These are phyloP conservation scores for Symbiodinium natans DNA, from an alignment of 73 alveolate species.

Conservation along the genomic window DNA sequence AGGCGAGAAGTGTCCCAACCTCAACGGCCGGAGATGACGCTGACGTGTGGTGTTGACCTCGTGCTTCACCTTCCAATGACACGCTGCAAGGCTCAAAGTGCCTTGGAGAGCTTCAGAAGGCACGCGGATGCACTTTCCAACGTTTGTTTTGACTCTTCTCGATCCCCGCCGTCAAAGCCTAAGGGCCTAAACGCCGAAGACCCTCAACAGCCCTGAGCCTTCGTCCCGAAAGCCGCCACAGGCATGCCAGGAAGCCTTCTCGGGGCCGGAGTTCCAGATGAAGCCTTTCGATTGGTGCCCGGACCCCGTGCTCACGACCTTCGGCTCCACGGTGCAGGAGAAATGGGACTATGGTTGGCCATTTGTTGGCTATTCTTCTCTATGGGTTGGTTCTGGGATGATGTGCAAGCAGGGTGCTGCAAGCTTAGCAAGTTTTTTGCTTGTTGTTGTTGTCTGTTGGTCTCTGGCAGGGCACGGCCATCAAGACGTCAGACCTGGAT, in stretches of 20 bases:
- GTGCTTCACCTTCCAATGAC: not conserved
- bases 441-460: no score
- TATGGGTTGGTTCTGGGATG: no score
- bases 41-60: not conserved
- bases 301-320: conserved; percentile 35
- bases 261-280: conserved; percentile 55
- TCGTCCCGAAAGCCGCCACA: no score
- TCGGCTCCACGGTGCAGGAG: conserved; percentile 72
- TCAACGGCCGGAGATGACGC: not conserved
- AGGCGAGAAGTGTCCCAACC: not conserved
- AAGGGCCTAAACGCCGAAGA: not conserved
- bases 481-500: conserved; percentile 70
- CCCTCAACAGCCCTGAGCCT: not conserved
- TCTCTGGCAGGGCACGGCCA: conserved; percentile 64
- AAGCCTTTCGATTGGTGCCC: conserved; percentile 88
- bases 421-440: no score
- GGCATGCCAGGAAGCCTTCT: conserved; percentile 40
- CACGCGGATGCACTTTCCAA: not conserved
- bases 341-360: no score
- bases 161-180: not conserved
- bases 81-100: not conserved
- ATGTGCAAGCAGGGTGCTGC: no score
- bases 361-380: no score
- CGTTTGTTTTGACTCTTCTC: no score
- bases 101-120: conserved; percentile 45